Base-by-base conservation (phyloP, 2,329 filamentous ascomycete genomes). In the Cladophialophora bantiana region DNA sequence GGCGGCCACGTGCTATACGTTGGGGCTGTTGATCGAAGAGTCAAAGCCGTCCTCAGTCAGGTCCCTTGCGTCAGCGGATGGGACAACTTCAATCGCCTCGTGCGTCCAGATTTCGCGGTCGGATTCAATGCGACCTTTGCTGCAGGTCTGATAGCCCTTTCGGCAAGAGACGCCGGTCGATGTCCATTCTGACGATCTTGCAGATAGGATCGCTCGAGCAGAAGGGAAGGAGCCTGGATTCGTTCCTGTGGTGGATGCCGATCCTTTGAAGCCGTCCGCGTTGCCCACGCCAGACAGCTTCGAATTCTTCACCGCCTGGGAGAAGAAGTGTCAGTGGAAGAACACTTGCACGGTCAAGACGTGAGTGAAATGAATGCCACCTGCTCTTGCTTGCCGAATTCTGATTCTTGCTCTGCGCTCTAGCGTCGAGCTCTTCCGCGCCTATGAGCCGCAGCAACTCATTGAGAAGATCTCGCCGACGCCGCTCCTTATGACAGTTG, bases 1-100 rank as follows among this genome's bases (percentile, higher is more conserved):
- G 79, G 78, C 32, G 79, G 79, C n/a, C 76, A 81, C 72, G 78
- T 78, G 6, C 68, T 82, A 1, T 73, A 71, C 60, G 75, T 80
- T 53, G 79, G 74, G 26, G 79, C 80, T 15, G 72, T 75, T 2
- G 80, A 82, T 65, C 73, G 73, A 35, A 71, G 79, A 18, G 77
- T 82, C 53, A 81, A 81, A 66, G 78, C 74, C 15, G 78, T 81
- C 1, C 67, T 82, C 13, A 73, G 69, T 55, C 79, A 81, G 65
- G 75, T 75, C n/a, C 76, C 77, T 26, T 74, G 70, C n/a, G 75
- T 78, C n/a, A 72, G 75, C 68, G 79, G 77, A 15, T 79, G 73
- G 73, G 69, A 69, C n/a, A 80, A 77, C 64, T 77, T 78, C 65
- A 70, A 74, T 66, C 68, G 75, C 1, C 71, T 78, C 20, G 71